Base-by-base conservation (phyloP, 257 asterid species). In the Solanum peruvianum region DNA sequence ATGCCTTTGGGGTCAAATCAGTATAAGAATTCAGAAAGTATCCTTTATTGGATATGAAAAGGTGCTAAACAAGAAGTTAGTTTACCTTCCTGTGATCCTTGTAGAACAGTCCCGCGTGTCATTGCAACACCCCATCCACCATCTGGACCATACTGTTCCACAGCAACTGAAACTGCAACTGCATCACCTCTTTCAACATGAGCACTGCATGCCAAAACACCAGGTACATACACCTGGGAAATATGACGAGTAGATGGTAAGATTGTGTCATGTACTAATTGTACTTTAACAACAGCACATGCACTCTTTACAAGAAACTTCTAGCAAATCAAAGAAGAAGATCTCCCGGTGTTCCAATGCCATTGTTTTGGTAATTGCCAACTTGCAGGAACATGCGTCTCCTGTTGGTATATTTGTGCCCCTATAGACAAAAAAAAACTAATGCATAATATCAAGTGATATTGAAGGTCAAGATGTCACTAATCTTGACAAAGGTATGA, bases 131-230 rank as follows among this genome's bases (percentile, higher is more conserved):
- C 93, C 99, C 99, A 95, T 87, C 97, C 98, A 87, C 99, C 94
- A 87, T 93, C 96, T 70, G 92, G 58, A 87, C 89, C 88, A 41
- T 93, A 96, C 90, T 93, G 99, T 92, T 97, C 99, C 89, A 95
- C 87, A 80, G 98, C 96, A 91, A 97, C 98, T 44, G 99, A 95
- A 89, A 97, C 98, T 85, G 99, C 98, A 87, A 97, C 97, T 27
- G 86, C 45, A 70, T 97, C 99, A 76, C 97, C 99, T 92, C 93
- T 92, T 94, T 95, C 99, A 73, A 97, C 96, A 87, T 97, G 99
- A 88, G 96, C 95, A 91, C 98, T 97, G 94, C 99, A 97, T 86
- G 99, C 99, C 91, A 97, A 90, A 88, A 95, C 99, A 93, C 99
- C 99, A 90, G 99, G 99, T 37, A 97, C 98, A 92, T 93, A 97